Evolutionary conservation across 176 grass and related monocot genomes (phyloP).

Genomic region (Musa acuminata): DNA sequence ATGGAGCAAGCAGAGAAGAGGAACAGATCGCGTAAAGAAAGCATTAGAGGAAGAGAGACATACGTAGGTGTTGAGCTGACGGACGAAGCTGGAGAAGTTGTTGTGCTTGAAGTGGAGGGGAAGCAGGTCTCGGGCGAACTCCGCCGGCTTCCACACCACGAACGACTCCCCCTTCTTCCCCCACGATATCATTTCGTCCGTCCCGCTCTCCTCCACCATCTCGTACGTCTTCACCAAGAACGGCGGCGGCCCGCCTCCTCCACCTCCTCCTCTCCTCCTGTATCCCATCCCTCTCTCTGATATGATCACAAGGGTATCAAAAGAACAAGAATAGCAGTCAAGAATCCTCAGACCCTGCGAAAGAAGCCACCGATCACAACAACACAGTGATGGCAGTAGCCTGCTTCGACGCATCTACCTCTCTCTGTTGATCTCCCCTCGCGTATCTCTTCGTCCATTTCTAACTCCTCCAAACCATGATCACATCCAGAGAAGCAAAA

Average conservation of each 20-base stretch:
- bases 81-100: constrained; percentile 26
- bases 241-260: constrained; percentile 36
- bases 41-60: constrained; percentile 2
- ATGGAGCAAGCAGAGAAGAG: background rate
- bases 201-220: constrained; percentile 59
- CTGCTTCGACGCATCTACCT: no score
- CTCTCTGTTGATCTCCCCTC: no score
- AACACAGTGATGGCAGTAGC: no score
- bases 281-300: background rate
- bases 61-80: constrained; percentile 27
- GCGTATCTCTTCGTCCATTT: no score
- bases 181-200: constrained; percentile 60
- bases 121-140: constrained; percentile 62
- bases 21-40: background rate
- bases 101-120: constrained; percentile 24
- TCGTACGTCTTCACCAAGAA: constrained; percentile 73
- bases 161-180: constrained; percentile 35
- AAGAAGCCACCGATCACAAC: background rate
- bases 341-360: no score
- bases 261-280: background rate
- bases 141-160: constrained; percentile 53
- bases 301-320: background rate
- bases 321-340: background rate
- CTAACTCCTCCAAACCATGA: no score
- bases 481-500: no score